A percentile compares a stretch with the other conserved stretches of the same genome.
These are phyloP conservation scores for Pseudomassariella vexata DNA, from an alignment of 2,329 filamentous ascomycete genomes.

Conservation along the genomic window DNA sequence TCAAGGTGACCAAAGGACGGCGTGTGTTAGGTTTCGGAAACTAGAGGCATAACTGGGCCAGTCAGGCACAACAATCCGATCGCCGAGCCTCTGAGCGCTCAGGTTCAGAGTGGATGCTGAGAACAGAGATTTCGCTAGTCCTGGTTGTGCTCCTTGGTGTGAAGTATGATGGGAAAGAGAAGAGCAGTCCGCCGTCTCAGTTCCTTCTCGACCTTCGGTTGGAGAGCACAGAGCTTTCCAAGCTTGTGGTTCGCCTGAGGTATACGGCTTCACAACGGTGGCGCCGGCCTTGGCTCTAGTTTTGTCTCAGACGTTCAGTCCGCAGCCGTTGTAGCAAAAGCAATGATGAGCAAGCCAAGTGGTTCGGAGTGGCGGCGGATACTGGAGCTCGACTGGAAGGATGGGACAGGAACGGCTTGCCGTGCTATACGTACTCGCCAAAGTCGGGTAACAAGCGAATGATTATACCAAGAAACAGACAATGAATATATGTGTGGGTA, in stretches of 20 bases:
- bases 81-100: constrained; percentile 11
- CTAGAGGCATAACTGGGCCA: constrained; percentile 22
- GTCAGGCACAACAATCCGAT: constrained; percentile 13
- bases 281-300: too few species aligned
- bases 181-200: constrained; percentile 8
- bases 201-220: constrained; percentile 3
- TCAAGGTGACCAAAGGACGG: constrained; percentile 20
- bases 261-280: too few species aligned
- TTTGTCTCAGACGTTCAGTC: too few species aligned
- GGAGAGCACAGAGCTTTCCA: constrained; percentile 4
- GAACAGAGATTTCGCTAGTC: constrained; percentile 8
- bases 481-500: background rate
- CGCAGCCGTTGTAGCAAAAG: too few species aligned
- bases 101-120: constrained; percentile 16
- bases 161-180: constrained; percentile 9
- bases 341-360: too few species aligned
- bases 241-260: constrained; percentile 4
- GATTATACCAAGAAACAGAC: too few species aligned
- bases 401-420: too few species aligned
- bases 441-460: too few species aligned
- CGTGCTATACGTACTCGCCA: too few species aligned
- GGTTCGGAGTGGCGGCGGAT: too few species aligned
- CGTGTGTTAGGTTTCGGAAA: constrained; percentile 27
- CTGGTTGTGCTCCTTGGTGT: constrained; percentile 9
- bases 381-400: too few species aligned